phyloP scores from a whole-genome alignment of 1,139 yeast genomes.

The Taphrina pruni region DNA sequence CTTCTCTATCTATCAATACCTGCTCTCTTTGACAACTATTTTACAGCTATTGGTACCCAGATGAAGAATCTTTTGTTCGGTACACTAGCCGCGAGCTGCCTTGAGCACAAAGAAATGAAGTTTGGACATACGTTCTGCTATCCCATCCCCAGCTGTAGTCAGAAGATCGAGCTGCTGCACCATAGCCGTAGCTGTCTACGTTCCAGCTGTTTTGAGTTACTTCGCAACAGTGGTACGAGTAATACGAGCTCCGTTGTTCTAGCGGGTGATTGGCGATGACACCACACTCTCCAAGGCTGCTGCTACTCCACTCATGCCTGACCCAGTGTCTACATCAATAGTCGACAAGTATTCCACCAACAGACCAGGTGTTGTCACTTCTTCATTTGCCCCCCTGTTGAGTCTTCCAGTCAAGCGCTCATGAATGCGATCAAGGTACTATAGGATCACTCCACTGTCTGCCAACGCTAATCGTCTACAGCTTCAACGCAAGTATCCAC shows the following conservation, averaged over 20 bases:
- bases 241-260: neutral
- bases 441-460: neutral
- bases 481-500: constrained; percentile 77
- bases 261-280: neutral
- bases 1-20: constrained; percentile 4
- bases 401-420: neutral
- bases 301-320: constrained; percentile 3
- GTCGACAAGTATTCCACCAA: no score
- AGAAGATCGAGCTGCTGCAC: no score
- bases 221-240: no score
- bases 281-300: neutral
- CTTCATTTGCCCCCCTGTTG: neutral
- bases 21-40: neutral
- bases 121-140: no score
- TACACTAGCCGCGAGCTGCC: no score
- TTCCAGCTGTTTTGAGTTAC: no score
- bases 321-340: neutral
- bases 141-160: no score
- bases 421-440: constrained; percentile 32
- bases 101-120: no score
- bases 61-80: no score
- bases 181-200: no score
- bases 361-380: no score
- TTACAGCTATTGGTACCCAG: neutral
- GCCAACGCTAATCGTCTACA: neutral